Evolutionary conservation across 1,284 basidiomycete species (phyloP), one percentile per base, ranked within the genome.

Genomic region (Polyporus tsugae): DNA sequence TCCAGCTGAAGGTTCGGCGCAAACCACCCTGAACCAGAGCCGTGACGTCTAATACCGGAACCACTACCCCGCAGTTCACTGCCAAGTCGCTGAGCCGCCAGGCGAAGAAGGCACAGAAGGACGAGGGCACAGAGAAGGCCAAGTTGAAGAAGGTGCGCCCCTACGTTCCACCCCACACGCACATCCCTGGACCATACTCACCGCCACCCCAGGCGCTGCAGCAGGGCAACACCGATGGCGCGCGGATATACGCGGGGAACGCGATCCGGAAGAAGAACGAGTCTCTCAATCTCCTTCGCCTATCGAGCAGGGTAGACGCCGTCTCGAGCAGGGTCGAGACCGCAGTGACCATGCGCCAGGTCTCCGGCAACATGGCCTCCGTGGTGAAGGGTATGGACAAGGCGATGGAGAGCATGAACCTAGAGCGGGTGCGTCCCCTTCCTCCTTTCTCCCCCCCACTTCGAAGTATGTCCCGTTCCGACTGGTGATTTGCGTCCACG

Each of bases 251-350:
- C 79, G 98, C 98, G 17, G 92, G 96, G 58, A 99, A 99, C 78
- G 95, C 98, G 57, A 99, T 99, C 78, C 88, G 98, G 65, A 99
- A 99, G 89, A 99, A 99, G 89, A 96, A 90, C 72, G 98, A 99
- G 80, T 84, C 92, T 0, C 84, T 99, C 72, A 99, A 99, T 80
- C 85, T 98, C 6, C 87, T 98, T 10, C 87, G 96, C 55, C 83
- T 98, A 36, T 90, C 93, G 0, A 96, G 94, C 76, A 87, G 98
- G 39, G 96, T 99, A 79, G 98, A 99, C 79, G 97, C 98, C 6
- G 98, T 99, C 5, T 94, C 96, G 1, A 97, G 95, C 76, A 84
- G 98, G 33, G 97, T 99, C 0, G 97, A 99, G 83, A 99, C 98
- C n/a, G 98, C 98, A 0, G 97, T 99, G 52, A 98, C 97, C 64